Base-by-base conservation (phyloP, 2,329 filamentous ascomycete genomes). In the Chalaropsis ovoidea region DNA sequence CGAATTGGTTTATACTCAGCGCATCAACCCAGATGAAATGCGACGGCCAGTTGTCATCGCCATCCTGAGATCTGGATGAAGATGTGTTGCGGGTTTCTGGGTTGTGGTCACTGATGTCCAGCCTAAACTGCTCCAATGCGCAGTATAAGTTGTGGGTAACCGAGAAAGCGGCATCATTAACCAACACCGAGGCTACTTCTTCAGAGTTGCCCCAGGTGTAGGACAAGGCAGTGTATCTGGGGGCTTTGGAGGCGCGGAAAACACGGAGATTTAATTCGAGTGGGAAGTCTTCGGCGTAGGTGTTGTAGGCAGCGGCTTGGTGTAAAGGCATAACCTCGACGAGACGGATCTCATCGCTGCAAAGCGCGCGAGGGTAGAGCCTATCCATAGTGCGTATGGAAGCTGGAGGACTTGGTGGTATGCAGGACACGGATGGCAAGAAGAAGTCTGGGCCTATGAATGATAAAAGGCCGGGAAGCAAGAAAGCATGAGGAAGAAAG, bases 131-230 rank as follows among this genome's bases (percentile, higher is more conserved):
- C 5, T 71, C 69, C 17, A 74, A 62, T 0, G 72, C 72, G 24
- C 70, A 67, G 19, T 73, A 70, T 15, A 74, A 68, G 56, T 72
- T 74, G 35, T 68, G 63, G 3, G 71, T 73, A 61, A 73, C 70
- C 8, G 43, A 17, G 5, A 69, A 68, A 10, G 61, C 17, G 2
- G 56, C 54, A n/a, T 68, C 68, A 56, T 73, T 71, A n/a, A 73
- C 63, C 3, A 63, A 35, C 27, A 72, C 68, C 4, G 69, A 62
- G 49, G 67, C 66, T 15, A 66, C 61, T 22, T 67, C 65, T 42
- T 69, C 41, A 2, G 68, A 64, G 24, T 68, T 71, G 1, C 70
- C 72, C 71, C 72, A 73, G 1, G 71, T 70, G 24, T 73, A 74
- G 2, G 71, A 73, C 0, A 74, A 54, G 5, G 72, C 71, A 11